phyloP scores from a whole-genome alignment of 1,284 basidiomycete genomes.

The Trichosporon sp. region DNA sequence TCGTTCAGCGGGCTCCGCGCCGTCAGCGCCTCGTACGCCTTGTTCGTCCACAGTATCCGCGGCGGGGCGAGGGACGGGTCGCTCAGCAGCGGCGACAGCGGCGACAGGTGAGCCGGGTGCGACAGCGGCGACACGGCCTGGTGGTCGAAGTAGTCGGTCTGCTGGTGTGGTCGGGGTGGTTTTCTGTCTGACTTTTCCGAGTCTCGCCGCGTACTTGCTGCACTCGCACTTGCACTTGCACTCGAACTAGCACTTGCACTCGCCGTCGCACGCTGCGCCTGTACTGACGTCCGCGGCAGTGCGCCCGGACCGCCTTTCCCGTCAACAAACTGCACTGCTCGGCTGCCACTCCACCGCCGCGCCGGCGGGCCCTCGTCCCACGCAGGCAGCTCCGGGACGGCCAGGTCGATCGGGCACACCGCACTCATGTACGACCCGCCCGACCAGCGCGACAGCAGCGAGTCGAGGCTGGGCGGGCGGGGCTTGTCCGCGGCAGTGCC shows the following conservation, averaged over 20 bases:
- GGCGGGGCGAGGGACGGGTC: not conserved
- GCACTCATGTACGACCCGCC: not conserved
- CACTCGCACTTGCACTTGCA: not conserved
- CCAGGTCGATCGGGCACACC: not conserved
- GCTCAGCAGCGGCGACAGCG: not conserved
- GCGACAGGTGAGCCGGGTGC: not conserved
- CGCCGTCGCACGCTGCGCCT: not conserved
- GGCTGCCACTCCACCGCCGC: not conserved
- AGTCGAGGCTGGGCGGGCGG: not conserved
- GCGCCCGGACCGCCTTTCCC: not conserved
- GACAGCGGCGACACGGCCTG: not conserved
- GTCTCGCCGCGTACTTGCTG: not conserved
- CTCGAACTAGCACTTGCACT: not conserved
- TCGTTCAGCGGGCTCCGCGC: constrained; percentile 24
- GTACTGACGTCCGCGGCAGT: not conserved
- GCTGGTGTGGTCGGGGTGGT: not conserved
- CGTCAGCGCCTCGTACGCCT: constrained; percentile 25
- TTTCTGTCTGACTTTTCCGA: not conserved
- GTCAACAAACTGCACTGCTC: not conserved
- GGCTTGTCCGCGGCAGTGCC: not conserved
- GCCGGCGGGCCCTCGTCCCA: not conserved
- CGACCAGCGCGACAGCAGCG: not conserved
- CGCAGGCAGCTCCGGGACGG: not conserved
- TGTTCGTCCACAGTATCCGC: constrained; percentile 29
- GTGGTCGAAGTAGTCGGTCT: not conserved